Percentiles rank a stretch among this genome's conserved stretches.
These are phyloP conservation scores for Puya raimondii DNA, from an alignment of 176 grass and related monocot species.

Conservation along the genomic window DNA sequence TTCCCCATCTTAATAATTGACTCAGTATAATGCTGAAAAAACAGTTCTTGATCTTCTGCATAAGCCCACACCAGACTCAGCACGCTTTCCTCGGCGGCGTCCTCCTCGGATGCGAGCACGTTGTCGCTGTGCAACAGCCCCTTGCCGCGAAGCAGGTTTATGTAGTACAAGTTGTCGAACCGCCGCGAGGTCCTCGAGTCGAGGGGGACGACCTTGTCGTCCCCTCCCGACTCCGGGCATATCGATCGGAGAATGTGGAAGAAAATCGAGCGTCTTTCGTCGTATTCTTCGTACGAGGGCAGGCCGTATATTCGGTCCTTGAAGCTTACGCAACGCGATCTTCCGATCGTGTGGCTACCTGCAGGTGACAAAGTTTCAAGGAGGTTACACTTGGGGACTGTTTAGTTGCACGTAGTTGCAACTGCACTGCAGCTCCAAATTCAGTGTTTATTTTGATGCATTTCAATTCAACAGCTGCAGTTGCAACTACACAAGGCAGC, in stretches of 20 bases:
- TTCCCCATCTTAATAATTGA: constrained; percentile 51
- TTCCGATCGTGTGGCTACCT: constrained; percentile 48
- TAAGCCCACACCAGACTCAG: constrained; percentile 29
- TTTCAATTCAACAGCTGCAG: no score
- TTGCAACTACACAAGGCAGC: no score
- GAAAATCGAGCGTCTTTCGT: constrained; percentile 10
- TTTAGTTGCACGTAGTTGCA: no score
- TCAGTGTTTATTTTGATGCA: no score
- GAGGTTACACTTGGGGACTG: neutral
- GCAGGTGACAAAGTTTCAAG: neutral
- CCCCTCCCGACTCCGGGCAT: constrained; percentile 23
- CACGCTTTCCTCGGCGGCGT: constrained; percentile 14
- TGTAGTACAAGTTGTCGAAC: constrained; percentile 39
- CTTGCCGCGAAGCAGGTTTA: constrained; percentile 33
- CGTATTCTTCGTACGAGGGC: constrained; percentile 12
- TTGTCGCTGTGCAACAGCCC: constrained; percentile 32
- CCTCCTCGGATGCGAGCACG: constrained; percentile 18
- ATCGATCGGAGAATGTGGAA: constrained; percentile 20
- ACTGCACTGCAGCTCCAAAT: no score
- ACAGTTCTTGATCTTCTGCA: constrained; percentile 30
- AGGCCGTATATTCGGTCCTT: constrained; percentile 32
- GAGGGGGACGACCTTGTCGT: constrained; percentile 24
- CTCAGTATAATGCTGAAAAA: constrained; percentile 26
- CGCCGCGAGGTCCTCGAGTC: constrained; percentile 27
- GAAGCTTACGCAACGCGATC: constrained; percentile 42